Conservation (phyloP, 306 rosid species). For the Gillenia trifoliata region DNA sequence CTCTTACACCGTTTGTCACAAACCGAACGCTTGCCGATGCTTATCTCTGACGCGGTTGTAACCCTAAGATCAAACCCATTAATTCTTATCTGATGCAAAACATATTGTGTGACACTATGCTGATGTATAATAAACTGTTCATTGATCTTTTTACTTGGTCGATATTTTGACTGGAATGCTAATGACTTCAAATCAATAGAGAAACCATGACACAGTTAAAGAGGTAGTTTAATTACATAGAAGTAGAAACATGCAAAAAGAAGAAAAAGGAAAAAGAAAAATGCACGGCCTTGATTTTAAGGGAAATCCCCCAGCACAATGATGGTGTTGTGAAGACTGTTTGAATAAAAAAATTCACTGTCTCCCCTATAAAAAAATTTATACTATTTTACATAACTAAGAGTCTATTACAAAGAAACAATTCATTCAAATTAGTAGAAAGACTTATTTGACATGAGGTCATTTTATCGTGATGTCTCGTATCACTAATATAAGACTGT, state of each 20-base stretch:
- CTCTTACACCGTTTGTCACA: neutral
- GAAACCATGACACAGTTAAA: conserved; percentile 1
- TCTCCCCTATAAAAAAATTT: neutral
- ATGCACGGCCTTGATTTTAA: neutral
- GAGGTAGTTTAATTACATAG: neutral
- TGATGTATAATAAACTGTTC: neutral
- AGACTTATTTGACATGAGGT: too few relatives aligned
- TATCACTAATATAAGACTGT: neutral
- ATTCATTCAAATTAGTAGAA: neutral
- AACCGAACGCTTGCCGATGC: neutral
- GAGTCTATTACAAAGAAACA: too few relatives aligned
- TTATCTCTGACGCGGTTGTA: neutral
- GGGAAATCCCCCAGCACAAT: neutral
- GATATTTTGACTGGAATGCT: neutral
- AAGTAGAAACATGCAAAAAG: neutral
- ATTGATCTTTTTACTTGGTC: neutral
- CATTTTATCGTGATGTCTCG: neutral
- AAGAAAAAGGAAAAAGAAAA: neutral
- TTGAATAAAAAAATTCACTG: neutral
- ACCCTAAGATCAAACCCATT: neutral
- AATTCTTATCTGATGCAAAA: neutral
- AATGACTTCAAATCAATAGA: neutral
- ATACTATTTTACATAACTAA: too few relatives aligned
- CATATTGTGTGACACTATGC: neutral
- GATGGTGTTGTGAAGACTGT: neutral